These are phyloP conservation scores for Ustilago lituana DNA, from an alignment of 1,284 basidiomycete genomes.

Conservation along the genomic window DNA sequence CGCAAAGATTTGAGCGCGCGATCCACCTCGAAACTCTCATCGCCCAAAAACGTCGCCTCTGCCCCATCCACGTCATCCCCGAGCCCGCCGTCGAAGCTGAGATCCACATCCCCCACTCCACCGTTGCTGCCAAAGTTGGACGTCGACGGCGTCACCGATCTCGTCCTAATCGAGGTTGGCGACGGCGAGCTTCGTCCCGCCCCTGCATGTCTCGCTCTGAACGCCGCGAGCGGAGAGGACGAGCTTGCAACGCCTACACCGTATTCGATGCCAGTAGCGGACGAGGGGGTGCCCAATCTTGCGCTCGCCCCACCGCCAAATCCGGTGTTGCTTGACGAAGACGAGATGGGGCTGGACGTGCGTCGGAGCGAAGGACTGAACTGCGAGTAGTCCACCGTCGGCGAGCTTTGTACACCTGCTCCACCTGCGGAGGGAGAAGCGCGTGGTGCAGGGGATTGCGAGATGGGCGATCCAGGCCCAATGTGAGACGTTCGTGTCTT, in stretches of 20 bases:
- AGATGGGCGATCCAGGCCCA: slow-evolving; percentile 39
- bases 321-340: neutral
- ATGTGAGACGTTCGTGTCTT: slow-evolving; percentile 32
- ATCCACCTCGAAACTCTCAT: slow-evolving; percentile 49
- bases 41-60: slow-evolving; percentile 67
- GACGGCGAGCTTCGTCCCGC: neutral
- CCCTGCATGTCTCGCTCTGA: slow-evolving; percentile 71
- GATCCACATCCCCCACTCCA: no score
- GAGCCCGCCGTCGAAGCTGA: slow-evolving; percentile 67
- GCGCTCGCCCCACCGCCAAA: no score
- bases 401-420: neutral
- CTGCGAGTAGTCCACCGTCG: slow-evolving; percentile 30
- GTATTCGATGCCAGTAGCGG: neutral
- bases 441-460: slow-evolving; percentile 2
- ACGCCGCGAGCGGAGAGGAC: slow-evolving; percentile 72
- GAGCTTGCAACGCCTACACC: neutral
- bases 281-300: neutral
- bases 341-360: neutral
- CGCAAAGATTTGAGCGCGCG: slow-evolving; percentile 28
- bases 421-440: neutral
- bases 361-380: slow-evolving; percentile 34
- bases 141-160: slow-evolving; percentile 8
- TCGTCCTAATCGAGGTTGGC: slow-evolving; percentile 4
- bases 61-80: neutral
- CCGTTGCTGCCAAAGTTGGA: neutral